Percentiles rank a stretch among this genome's conserved stretches.
phyloP scores from a whole-genome alignment of 768 basidiomycete genomes.

The Rhodotorula taiwanensis region DNA sequence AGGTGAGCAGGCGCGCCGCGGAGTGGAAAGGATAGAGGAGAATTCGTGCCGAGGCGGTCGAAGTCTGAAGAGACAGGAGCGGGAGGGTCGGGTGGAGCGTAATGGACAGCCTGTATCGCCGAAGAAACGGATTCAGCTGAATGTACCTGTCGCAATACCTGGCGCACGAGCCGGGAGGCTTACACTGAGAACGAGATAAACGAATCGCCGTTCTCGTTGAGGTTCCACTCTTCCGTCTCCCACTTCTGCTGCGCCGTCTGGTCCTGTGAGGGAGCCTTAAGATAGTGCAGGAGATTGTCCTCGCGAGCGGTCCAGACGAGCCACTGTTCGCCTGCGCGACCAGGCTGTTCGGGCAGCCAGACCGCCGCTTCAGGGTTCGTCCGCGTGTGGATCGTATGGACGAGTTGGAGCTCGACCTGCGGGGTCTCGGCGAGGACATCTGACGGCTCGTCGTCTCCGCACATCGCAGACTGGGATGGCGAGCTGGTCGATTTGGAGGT shows the following conservation, averaged over 20 bases:
- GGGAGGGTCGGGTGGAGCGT: constrained; percentile 33
- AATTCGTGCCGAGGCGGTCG: constrained; percentile 34
- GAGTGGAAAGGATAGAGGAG: constrained; percentile 42
- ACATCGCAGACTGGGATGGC: background rate
- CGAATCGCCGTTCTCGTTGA: constrained; percentile 41
- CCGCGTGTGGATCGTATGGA: constrained; percentile 17
- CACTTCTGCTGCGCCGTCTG: background rate
- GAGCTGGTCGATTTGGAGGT: background rate
- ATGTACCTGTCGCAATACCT: too few relatives aligned
- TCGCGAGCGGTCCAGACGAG: constrained; percentile 35
- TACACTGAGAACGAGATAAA: constrained; percentile 39
- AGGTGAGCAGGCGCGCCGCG: constrained; percentile 25
- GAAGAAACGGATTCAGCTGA: background rate
- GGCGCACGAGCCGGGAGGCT: background rate
- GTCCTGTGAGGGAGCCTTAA: constrained; percentile 30
- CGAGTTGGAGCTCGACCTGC: constrained; percentile 14
- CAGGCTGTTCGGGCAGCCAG: constrained; percentile 30
- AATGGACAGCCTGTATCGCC: constrained; percentile 23
- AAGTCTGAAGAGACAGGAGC: constrained; percentile 39
- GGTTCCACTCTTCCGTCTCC: constrained; percentile 26
- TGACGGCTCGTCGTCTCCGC: constrained; percentile 23
- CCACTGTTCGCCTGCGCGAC: background rate
- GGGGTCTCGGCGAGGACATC: constrained; percentile 31
- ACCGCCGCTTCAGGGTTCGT: constrained; percentile 41
- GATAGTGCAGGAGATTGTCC: constrained; percentile 42